These are phyloP conservation scores for Prunus salicina DNA, from an alignment of 306 rosid genomes.

Conservation along the genomic window DNA sequence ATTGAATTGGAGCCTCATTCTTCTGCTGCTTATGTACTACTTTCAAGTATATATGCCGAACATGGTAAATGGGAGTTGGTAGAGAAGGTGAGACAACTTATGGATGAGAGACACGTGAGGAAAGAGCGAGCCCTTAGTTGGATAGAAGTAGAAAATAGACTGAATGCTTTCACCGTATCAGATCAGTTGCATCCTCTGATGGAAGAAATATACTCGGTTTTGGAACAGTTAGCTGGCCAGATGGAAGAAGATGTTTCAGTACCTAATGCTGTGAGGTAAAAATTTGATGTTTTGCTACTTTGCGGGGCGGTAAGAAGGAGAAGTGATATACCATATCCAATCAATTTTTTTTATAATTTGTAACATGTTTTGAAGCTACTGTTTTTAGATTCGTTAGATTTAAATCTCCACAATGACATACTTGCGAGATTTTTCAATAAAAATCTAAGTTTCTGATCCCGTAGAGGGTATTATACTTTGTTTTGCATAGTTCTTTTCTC, in stretches of 20 bases:
- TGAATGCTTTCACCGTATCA: conserved; percentile 52
- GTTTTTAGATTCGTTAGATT: conserved; percentile 25
- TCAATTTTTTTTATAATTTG: conserved; percentile 16
- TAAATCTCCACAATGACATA: conserved; percentile 25
- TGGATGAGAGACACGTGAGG: conserved; percentile 50
- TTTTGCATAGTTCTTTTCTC: neutral
- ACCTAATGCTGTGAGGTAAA: conserved; percentile 30
- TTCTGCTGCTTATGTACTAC: conserved; percentile 47
- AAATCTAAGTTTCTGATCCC: conserved; percentile 17
- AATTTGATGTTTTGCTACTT: conserved; percentile 14
- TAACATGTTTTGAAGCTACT: conserved; percentile 14
- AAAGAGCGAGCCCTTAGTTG: conserved; percentile 54
- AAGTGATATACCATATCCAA: conserved; percentile 10
- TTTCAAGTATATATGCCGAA: conserved; percentile 58
- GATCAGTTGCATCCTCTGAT: conserved; percentile 55
- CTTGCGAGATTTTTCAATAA: conserved; percentile 14
- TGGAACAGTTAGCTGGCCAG: conserved; percentile 49
- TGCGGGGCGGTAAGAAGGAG: conserved; percentile 25
- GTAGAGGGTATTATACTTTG: conserved; percentile 20
- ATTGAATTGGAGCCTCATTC: conserved; percentile 58
- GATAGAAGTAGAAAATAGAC: conserved; percentile 51
- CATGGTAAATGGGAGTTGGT: conserved; percentile 61
- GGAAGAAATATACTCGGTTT: conserved; percentile 51
- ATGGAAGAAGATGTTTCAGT: conserved; percentile 37
- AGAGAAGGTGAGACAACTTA: conserved; percentile 50